Conservation (phyloP, 768 basidiomycete genomes). For the Gloeophyllum trabeum region DNA sequence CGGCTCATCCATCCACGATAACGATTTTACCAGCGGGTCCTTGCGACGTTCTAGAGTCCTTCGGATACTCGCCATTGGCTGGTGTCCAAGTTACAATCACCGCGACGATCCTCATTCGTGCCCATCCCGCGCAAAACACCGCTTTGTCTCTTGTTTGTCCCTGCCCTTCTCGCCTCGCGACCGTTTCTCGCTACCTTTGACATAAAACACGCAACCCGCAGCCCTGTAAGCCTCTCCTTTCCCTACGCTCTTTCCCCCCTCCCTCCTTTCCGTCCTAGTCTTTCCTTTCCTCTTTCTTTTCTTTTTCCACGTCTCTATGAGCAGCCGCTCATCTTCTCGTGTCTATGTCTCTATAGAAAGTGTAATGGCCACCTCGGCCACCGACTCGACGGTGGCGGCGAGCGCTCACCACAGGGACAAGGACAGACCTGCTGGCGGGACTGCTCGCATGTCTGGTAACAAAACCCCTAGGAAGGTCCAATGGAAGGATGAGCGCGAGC, state of each 20-base stretch:
- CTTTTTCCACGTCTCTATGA: not conserved
- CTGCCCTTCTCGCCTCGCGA: too few relatives aligned
- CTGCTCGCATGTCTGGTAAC: not conserved
- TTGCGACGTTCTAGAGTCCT: too few relatives aligned
- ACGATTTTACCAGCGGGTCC: too few relatives aligned
- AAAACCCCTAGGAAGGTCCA: conserved; percentile 1
- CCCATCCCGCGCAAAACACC: too few relatives aligned
- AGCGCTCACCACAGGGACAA: not conserved
- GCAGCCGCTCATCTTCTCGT: not conserved
- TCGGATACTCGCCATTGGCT: too few relatives aligned
- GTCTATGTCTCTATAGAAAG: not conserved
- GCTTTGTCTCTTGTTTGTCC: too few relatives aligned
- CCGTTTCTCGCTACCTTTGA: too few relatives aligned
- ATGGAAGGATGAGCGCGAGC: not conserved
- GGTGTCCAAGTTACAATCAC: too few relatives aligned
- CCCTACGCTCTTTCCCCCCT: too few relatives aligned
- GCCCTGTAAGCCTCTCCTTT: conserved; percentile 11
- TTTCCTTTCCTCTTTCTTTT: conserved; percentile 16
- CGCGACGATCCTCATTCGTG: too few relatives aligned
- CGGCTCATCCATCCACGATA: too few relatives aligned
- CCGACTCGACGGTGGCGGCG: not conserved
- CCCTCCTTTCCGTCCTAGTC: conserved; percentile 23
- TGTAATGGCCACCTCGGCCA: conserved; percentile 1
- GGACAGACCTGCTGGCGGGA: not conserved
- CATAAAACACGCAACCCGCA: not conserved